Evolutionary conservation across 2,329 filamentous ascomycete species (phyloP).

Genomic region (Paecilomyces dactylethromorphus): DNA sequence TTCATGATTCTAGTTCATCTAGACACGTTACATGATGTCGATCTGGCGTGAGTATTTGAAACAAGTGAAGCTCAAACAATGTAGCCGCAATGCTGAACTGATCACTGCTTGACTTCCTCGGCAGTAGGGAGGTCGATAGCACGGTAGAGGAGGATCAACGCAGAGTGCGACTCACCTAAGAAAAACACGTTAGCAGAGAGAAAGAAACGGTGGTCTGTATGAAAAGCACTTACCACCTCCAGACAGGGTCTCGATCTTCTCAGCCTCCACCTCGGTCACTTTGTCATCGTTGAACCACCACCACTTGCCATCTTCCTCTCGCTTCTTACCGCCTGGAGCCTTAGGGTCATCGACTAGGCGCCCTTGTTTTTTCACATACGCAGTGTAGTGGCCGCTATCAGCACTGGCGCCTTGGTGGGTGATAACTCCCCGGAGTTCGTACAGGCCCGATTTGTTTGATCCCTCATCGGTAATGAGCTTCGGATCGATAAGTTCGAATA

Average conservation of each 20-base stretch:
- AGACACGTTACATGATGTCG: background rate
- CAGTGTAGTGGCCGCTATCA: slow-evolving; percentile 96
- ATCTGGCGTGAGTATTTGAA: background rate
- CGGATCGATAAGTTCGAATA: slow-evolving; percentile 69
- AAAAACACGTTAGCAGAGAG: slow-evolving; percentile 10
- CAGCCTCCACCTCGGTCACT: slow-evolving; percentile 81
- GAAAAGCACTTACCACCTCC: slow-evolving; percentile 63
- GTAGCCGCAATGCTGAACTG: background rate
- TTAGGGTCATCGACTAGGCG: slow-evolving; percentile 57
- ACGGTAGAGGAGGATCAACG: slow-evolving; percentile 44
- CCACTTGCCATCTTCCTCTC: slow-evolving; percentile 87
- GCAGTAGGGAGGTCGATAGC: slow-evolving; percentile 43
- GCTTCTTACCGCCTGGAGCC: slow-evolving; percentile 61
- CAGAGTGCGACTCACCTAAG: slow-evolving; percentile 44
- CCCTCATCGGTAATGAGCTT: slow-evolving; percentile 70
- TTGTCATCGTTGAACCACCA: slow-evolving; percentile 99
- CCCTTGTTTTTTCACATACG: slow-evolving; percentile 89
- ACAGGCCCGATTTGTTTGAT: slow-evolving; percentile 88
- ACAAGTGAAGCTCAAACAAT: background rate
- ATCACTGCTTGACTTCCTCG: slow-evolving; percentile 20
- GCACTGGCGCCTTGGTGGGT: slow-evolving; percentile 96
- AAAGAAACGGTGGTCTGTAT: background rate
- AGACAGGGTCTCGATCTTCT: slow-evolving; percentile 84
- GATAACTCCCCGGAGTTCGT: slow-evolving; percentile 88
- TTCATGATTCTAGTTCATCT: background rate